Conservation (phyloP, 2,329 filamentous ascomycete genomes). For the Sporothrix variecibatus region DNA sequence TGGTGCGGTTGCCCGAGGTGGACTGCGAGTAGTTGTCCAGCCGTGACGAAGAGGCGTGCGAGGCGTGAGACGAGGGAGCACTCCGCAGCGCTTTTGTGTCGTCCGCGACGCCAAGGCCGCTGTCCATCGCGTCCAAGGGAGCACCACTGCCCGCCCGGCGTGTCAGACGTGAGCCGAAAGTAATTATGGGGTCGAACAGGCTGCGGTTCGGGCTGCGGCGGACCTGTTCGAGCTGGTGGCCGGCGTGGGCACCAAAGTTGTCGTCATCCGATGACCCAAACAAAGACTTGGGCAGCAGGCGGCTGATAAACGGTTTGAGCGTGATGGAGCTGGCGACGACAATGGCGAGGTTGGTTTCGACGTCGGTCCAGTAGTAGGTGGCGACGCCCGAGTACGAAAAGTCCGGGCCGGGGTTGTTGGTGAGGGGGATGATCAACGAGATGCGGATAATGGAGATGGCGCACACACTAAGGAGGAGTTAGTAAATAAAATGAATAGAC, state of each 20-base stretch:
- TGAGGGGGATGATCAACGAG: constrained; percentile 33
- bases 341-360: constrained; percentile 43
- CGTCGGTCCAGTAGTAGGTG: constrained; percentile 40
- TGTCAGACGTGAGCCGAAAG: not conserved
- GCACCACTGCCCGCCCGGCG: not conserved
- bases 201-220: not conserved
- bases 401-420: constrained; percentile 32
- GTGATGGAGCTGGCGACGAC: constrained; percentile 43
- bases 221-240: not conserved
- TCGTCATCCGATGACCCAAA: not conserved
- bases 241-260: not conserved
- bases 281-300: constrained; percentile 13
- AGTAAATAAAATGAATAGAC: too few species aligned
- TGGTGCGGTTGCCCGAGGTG: not conserved
- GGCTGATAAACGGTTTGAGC: constrained; percentile 38
- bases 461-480: constrained; percentile 40
- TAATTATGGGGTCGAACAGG: not conserved
- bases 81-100: not conserved
- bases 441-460: constrained; percentile 40
- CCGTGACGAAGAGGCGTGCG: not conserved
- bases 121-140: too few species aligned
- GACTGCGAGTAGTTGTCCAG: not conserved
- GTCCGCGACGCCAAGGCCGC: not conserved
- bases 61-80: not conserved
- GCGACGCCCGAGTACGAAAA: constrained; percentile 36